Evolutionary conservation across 2,329 filamentous ascomycete species (phyloP), one percentile per base, ranked within the genome.

Genomic region (Arthroderma uncinatum): DNA sequence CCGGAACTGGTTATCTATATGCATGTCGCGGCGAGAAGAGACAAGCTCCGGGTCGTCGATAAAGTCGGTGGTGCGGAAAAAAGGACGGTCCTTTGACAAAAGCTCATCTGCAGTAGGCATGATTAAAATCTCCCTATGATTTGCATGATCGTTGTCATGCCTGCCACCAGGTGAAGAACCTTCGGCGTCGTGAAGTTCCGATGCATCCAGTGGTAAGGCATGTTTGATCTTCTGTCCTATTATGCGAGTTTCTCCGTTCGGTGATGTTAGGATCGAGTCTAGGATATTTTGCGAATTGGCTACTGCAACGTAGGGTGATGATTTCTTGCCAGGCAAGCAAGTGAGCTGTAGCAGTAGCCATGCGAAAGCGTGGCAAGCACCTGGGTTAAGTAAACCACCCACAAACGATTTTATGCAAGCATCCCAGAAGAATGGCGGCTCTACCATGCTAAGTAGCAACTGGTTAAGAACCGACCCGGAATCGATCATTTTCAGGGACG

Each of bases 1-100:
- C n/a, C 80, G 74, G 53, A 83, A 83, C 57, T 82, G 76, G 56
- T 75, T 70, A 64, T 82, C 79, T 0, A 83, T 64, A 0, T 79
- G 71, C 1, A 79, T 78, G 4, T 65, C 66, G 28, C n/a, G 48
- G 2, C n/a, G 21, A 8, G 78, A 71, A 1, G 77, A 76, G 2
- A 65, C 62, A 16, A 73, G 64, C 60, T 79, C 73, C 2, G 73
- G 63, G 62, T 78, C 71, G 9, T 55, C 62, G 2, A 59, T 19
- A 34, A 25, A 53, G 12, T 53, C 48, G 21, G 48, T 23, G 23
- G 28, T 34, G 28, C 48, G 48, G 12, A 53, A 9, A n/a, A 53
- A 53, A 0, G 69, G 69, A 12, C 63, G 40, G 53, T 64, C 60
- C 25, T 64, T 59, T 4, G 61, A 50, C 21, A 62, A 60, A 34